Base-by-base conservation (phyloP, 331 rosid genomes). In the Saraca asoca region DNA sequence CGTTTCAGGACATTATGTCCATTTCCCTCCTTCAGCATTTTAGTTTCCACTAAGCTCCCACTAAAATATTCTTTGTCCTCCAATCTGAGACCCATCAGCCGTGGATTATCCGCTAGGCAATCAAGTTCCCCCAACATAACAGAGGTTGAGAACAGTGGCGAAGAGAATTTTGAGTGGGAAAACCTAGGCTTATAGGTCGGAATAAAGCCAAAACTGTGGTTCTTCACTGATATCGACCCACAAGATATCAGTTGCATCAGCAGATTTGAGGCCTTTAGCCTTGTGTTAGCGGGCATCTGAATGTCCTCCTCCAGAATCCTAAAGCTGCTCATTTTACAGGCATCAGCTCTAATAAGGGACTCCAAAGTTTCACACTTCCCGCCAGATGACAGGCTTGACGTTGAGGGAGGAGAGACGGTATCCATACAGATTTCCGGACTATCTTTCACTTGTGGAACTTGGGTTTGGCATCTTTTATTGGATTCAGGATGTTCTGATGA, bases 181-280 rank as follows among this genome's bases (percentile, higher is more conserved):
- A 79, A 81, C 71, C 79, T 55, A 17, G 85, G 88, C 74, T 85
- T 88, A 73, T 91, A 86, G 34, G 88, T 75, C 29, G 96, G 97
- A 80, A 86, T 71, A 18, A 91, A 82, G 53, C 91, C 95, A 66
- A 91, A 71, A 73, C 85, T 85, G 14, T 85, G 88, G 71, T 85
- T 89, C 75, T 88, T 91, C 60, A 91, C 96, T 3, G 95, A 83
- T 58, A 88, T 76, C 14, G 97, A 91, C 41, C 97, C 97, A 10
- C 97, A 91, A 0, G 97, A 88, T 70, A 91, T 91, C 62, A 91
- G 78, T 71, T 91, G 97, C 95, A 91, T 79, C 57, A 91, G 72
- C 65, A 85, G 72, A 78, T 81, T 86, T 16, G 87, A 78, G 57
- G 87, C 85, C 80, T 88, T 91, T 41, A 83, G 52, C 76, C 91